Conservation (phyloP, 768 basidiomycete species). For the Xanthoconium stramineum region DNA sequence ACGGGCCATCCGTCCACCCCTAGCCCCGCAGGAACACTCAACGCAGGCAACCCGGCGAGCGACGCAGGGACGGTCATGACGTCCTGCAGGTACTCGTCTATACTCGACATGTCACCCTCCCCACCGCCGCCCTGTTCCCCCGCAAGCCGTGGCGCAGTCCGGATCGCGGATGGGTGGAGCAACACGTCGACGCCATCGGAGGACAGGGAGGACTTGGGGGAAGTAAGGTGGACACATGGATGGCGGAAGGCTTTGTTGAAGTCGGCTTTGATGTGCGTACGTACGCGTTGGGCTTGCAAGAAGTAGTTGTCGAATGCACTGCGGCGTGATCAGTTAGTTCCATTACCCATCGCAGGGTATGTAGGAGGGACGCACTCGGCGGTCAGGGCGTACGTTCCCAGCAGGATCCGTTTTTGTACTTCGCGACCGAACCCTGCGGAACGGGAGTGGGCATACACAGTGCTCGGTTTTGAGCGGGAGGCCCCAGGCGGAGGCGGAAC, state of each 20-base stretch:
- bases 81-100: constrained; percentile 82
- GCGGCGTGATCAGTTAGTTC: not conserved
- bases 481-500: constrained; percentile 39
- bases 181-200: constrained; percentile 68
- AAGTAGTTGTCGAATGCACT: constrained; percentile 99
- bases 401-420: constrained; percentile 79
- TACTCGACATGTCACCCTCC: constrained; percentile 9
- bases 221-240: constrained; percentile 46
- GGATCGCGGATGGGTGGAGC: constrained; percentile 83
- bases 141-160: constrained; percentile 68
- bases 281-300: constrained; percentile 83
- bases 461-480: constrained; percentile 47
- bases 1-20: constrained; percentile 72
- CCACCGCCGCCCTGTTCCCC: not conserved
- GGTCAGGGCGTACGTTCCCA: constrained; percentile 89
- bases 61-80: constrained; percentile 91
- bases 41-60: constrained; percentile 80
- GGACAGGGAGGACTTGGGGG: not conserved
- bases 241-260: constrained; percentile 67
- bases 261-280: constrained; percentile 67
- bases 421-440: constrained; percentile 76
- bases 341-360: not conserved
- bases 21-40: constrained; percentile 62
- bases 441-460: constrained; percentile 64
- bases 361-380: constrained; percentile 65